phyloP scores from a whole-genome alignment of 768 basidiomycete species.

The Tremella fuciformis region DNA sequence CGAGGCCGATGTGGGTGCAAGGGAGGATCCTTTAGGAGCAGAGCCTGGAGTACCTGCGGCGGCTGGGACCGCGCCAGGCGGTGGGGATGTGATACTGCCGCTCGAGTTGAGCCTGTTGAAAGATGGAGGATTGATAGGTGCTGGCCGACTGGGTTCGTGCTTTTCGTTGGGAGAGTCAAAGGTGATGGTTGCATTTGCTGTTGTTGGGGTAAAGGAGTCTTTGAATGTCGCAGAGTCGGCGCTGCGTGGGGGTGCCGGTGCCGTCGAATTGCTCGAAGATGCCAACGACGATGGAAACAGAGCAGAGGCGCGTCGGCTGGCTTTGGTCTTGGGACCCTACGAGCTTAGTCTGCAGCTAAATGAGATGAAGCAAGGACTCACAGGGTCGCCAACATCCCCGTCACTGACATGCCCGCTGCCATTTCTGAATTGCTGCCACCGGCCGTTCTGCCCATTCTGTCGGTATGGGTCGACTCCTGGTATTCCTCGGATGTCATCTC shows the following conservation, averaged over 20 bases:
- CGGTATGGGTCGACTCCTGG: conserved; percentile 15
- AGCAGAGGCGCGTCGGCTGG: conserved; percentile 26
- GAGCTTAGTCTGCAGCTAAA: not conserved
- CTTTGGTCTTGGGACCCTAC: conserved; percentile 10
- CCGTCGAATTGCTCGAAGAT: conserved; percentile 30
- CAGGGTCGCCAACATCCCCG: conserved; percentile 28
- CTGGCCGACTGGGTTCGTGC: not conserved
- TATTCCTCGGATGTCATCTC: conserved; percentile 27
- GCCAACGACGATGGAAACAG: conserved; percentile 37
- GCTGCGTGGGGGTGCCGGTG: conserved; percentile 14
- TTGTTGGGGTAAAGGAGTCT: conserved; percentile 37
- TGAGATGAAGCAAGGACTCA: conserved; percentile 15
- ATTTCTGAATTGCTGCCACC: not conserved
- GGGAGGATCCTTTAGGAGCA: not conserved
- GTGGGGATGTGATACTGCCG: not conserved
- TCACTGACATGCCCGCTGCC: conserved; percentile 22
- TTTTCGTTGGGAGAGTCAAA: conserved; percentile 31
- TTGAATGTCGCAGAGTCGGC: conserved; percentile 36
- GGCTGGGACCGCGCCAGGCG: not conserved
- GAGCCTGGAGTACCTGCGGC: conserved; percentile 4
- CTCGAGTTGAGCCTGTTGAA: conserved; percentile 18
- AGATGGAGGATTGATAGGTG: conserved; percentile 20
- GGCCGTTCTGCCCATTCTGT: conserved; percentile 22
- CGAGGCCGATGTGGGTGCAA: conserved; percentile 5
- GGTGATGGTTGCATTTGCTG: conserved; percentile 18